A percentile compares a stretch with the other conserved stretches of the same genome.
These are phyloP conservation scores for Aspergillus hancockii DNA, from an alignment of 495 filamentous ascomycete species.

Conservation along the genomic window DNA sequence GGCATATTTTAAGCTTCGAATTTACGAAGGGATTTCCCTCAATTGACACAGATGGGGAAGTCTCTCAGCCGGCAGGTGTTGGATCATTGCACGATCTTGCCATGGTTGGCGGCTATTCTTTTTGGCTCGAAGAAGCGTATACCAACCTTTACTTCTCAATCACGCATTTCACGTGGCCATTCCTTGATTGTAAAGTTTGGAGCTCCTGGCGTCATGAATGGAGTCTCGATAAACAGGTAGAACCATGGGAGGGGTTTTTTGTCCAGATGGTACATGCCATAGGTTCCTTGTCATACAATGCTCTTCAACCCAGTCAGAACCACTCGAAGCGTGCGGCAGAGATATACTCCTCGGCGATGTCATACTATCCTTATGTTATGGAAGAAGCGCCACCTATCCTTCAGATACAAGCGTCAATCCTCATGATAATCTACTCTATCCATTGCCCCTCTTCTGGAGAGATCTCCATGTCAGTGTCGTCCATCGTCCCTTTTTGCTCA, in stretches of 20 bases:
- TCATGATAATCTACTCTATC: constrained; percentile 36
- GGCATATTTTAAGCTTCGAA: background rate
- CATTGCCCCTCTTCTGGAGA: constrained; percentile 38
- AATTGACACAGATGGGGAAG: background rate
- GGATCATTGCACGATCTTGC: constrained; percentile 17
- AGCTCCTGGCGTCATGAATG: constrained; percentile 28
- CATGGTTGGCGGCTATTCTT: constrained; percentile 9
- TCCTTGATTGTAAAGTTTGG: constrained; percentile 29
- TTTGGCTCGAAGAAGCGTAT: constrained; percentile 32
- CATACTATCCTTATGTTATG: constrained; percentile 32
- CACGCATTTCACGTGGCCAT: constrained; percentile 37
- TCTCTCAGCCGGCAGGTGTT: constrained; percentile 21
- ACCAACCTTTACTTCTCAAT: constrained; percentile 35
- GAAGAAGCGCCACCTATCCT: constrained; percentile 30
- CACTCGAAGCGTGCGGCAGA: constrained; percentile 29
- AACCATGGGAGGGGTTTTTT: constrained; percentile 33
- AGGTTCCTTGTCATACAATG: constrained; percentile 30
- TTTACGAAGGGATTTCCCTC: constrained; percentile 2
- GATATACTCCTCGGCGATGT: constrained; percentile 31
- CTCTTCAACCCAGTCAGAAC: constrained; percentile 25
- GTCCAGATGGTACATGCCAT: constrained; percentile 36
- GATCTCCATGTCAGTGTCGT: constrained; percentile 31
- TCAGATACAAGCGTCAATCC: constrained; percentile 35
- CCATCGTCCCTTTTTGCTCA: constrained; percentile 35
- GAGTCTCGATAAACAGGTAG: constrained; percentile 12